Base-by-base conservation (phyloP, 2,329 filamentous ascomycete species). In the Daldinia sp. region DNA sequence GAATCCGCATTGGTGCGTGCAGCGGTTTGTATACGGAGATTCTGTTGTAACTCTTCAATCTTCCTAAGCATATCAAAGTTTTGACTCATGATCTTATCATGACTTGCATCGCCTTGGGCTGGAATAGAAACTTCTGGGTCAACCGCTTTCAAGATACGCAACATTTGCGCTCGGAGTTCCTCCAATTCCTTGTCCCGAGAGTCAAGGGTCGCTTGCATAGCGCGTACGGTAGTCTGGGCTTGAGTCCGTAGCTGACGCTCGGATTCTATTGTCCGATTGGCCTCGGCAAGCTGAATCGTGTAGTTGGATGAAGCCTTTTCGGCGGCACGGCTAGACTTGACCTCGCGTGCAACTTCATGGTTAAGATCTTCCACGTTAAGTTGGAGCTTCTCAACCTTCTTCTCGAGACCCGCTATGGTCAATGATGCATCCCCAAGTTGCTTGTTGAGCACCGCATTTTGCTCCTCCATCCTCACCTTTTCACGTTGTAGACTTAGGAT, bases 371-470 rank as follows among this genome's bases (percentile, higher is more conserved):
- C 94, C 7, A 98, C 79, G 71, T 86, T 93, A 39, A 98, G 84
- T 52, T 93, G 87, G 25, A 98, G 83, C 77, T 97, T 97, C 78
- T 98, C 94, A 53, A 95, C 91, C 76, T 95, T 93, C 81, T 98
- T 98, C 76, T 97, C 93, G 6, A 97, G 80, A 1, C 92, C 91
- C 0, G 91, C 91, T 67, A 96, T 88, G 4, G 88, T 88, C 21
- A 97, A 78, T 71, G 97, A 94, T 4, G 91, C 85, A 68, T 97
- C 94, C 58, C 91, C 93, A 10, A 97, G 83, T 74, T 97, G 92
- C 70, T 92, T 91, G 73, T 90, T 87, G 13, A 97, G 83, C 69
- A 90, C 91, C 75, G 86, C 85, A 73, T 91, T 93, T 53, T 94
- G 90, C 68, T 97, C 93, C 61, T 97, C 94, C 0, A 91, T 77